These are phyloP conservation scores for Chondrostereum purpureum DNA, from an alignment of 1,284 basidiomycete genomes.

Conservation along the genomic window DNA sequence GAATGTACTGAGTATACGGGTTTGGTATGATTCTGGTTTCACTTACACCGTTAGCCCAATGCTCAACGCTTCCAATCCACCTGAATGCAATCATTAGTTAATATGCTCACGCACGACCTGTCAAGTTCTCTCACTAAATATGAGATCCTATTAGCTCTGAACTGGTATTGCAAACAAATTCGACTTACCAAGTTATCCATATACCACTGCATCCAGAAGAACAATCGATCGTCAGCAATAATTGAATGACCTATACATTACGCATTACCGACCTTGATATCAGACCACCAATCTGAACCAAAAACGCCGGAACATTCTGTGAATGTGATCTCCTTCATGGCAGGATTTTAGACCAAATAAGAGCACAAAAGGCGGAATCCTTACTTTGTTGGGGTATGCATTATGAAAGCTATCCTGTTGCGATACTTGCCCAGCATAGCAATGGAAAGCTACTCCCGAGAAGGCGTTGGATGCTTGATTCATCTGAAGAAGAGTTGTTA, in stretches of 20 bases:
- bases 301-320: constrained; percentile 22
- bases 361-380: constrained; percentile 3
- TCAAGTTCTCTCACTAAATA: no score
- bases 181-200: constrained; percentile 38
- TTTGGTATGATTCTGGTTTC: no score
- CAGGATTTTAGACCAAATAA: not conserved
- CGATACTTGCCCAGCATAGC: constrained; percentile 24
- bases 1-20: constrained; percentile 4
- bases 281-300: constrained; percentile 48
- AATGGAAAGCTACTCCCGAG: constrained; percentile 31
- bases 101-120: no score
- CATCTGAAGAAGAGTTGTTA: constrained; percentile 14
- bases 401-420: constrained; percentile 22
- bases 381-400: constrained; percentile 23
- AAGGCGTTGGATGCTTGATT: constrained; percentile 23
- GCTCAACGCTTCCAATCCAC: constrained; percentile 13
- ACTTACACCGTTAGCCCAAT: constrained; percentile 7
- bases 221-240: not conserved
- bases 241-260: constrained; percentile 8
- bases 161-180: no score
- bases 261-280: constrained; percentile 39
- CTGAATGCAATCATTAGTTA: no score
- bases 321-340: constrained; percentile 14
- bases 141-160: no score
- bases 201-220: constrained; percentile 34